Base-by-base conservation (phyloP, 2,329 filamentous ascomycete species). In the Stylonectria norvegica region DNA sequence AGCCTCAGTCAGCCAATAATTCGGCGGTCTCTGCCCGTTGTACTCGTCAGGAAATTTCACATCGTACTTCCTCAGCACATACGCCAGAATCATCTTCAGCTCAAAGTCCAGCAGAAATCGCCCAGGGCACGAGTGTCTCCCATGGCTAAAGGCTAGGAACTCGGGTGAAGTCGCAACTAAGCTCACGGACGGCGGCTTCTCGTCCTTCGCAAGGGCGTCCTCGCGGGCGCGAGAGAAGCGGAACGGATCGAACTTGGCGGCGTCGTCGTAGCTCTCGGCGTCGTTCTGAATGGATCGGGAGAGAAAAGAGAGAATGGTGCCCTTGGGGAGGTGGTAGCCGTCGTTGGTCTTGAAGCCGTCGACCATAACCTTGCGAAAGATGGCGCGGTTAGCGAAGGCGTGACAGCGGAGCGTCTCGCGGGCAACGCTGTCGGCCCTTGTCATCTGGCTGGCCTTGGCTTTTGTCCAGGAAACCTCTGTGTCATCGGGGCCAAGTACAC, bases 331-430 rank as follows among this genome's bases (percentile, higher is more conserved):
- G 12, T 45, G 25, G 17, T 57, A 34, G 1, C 63, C 64, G 8
- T 64, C 60, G 8, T 59, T 52, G 0, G 62, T 67, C 19, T 45
- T 51, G 17, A 66, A 30, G 16, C 52, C 56, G 19, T 57, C 43
- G 8, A 50, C 49, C 38, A 54, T 47, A 27, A 65, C 53, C 39
- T 55, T 55, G 5, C 62, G 63, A 40, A 58, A 52, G 2, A 56
- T 39, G 5, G 55, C 46, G 18, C 60, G 60, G 2, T 48, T 47
- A 2, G 56, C 55, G 12, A 64, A 60, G 0, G 62, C 54, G 17
- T 68, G 40, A 3, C 65, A 33, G 2, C 70, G 62, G 16, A 72
- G 53, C 3, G 69, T 69, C 50, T 74, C 70, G 10, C 70, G 62
- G 2, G 63, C 53, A 1, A 62, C 61, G 36, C 69, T 72, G 49